Evolutionary conservation across 129 eudicot genomes (phyloP).

Genomic region (Artemisia annua): DNA sequence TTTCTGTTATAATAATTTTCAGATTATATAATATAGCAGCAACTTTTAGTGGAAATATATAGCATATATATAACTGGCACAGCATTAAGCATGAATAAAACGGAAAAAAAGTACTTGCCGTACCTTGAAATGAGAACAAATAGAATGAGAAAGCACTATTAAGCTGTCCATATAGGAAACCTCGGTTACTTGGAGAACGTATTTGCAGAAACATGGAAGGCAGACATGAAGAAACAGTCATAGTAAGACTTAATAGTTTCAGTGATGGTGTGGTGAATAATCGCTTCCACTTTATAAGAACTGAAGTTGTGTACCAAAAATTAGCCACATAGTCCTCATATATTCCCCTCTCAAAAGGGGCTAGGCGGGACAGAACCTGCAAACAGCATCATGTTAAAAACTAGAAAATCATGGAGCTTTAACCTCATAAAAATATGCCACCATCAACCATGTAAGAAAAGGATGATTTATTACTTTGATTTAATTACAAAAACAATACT

Average conservation of each 20-base stretch:
- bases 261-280: slow-evolving; percentile 61
- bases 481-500: neutral
- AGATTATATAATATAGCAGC: neutral
- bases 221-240: slow-evolving; percentile 68
- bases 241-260: slow-evolving; percentile 65
- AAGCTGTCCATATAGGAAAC: slow-evolving; percentile 68
- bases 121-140: slow-evolving; percentile 94
- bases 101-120: neutral
- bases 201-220: slow-evolving; percentile 86
- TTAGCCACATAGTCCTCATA: slow-evolving; percentile 97
- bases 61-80: no score
- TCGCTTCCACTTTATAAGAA: slow-evolving; percentile 80
- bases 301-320: slow-evolving; percentile 91
- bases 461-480: neutral
- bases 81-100: neutral
- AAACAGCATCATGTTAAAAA: slow-evolving; percentile 22
- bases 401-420: neutral
- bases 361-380: slow-evolving; percentile 93
- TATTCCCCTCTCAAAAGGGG: slow-evolving; percentile 98
- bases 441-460: neutral
- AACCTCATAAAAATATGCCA: slow-evolving; percentile 14
- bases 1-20: neutral
- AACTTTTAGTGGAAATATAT: neutral
- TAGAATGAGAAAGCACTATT: slow-evolving; percentile 81
- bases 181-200: slow-evolving; percentile 53